Percentiles rank a stretch among this genome's conserved stretches.
Conservation (phyloP, 768 basidiomycete genomes). For the Gloeopeniophorella convolvens region DNA sequence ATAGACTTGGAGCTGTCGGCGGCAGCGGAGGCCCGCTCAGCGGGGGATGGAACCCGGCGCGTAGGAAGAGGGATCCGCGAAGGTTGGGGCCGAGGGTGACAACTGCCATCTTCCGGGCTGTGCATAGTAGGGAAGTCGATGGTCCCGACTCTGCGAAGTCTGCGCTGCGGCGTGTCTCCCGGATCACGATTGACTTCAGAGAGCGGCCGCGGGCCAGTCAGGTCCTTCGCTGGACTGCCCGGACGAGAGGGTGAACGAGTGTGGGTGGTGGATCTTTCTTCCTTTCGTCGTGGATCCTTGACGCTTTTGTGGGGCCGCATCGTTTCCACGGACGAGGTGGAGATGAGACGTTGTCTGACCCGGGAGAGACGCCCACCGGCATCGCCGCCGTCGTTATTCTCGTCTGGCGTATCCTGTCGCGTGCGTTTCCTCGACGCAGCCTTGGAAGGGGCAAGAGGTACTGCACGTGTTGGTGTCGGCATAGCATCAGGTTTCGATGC, state of each 20-base stretch:
- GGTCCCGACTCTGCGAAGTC: constrained; percentile 20
- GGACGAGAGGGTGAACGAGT: background rate
- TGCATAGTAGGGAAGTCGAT: constrained; percentile 13
- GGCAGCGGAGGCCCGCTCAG: background rate
- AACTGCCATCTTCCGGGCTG: background rate
- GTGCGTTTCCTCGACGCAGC: constrained; percentile 18
- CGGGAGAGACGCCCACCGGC: constrained; percentile 12
- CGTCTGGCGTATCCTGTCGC: constrained; percentile 18
- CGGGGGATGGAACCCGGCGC: background rate
- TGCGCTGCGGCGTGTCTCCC: constrained; percentile 8
- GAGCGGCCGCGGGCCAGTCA: constrained; percentile 12
- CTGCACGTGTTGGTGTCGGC: background rate
- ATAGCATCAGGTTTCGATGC: constrained; percentile 10
- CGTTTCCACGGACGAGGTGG: constrained; percentile 20
- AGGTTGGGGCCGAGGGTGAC: background rate
- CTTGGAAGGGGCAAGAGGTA: constrained; percentile 3
- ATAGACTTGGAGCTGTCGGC: background rate
- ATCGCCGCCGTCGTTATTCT: constrained; percentile 15
- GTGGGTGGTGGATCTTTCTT: constrained; percentile 1
- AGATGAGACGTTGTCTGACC: constrained; percentile 19
- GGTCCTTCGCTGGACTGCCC: constrained; percentile 4
- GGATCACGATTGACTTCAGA: constrained; percentile 14
- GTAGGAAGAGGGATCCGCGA: constrained; percentile 7
- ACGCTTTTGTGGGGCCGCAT: constrained; percentile 12
- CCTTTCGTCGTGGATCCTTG: background rate